Conservation (phyloP, 768 basidiomycete genomes). For the Suillus americanus region DNA sequence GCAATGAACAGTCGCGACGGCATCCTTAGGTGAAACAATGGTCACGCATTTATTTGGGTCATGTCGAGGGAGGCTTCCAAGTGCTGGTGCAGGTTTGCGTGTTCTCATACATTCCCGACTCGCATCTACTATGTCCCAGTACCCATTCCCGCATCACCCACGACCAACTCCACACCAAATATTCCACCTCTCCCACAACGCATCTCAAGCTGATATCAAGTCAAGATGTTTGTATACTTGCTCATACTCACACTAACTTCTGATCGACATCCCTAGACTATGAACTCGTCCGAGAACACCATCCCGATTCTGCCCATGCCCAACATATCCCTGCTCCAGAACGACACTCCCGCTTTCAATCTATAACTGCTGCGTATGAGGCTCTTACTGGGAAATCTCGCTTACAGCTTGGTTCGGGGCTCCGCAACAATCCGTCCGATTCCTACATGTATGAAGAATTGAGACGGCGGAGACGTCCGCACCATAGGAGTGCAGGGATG, state of each 20-base stretch:
- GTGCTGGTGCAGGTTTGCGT: neutral
- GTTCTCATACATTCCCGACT: neutral
- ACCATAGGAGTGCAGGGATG: conserved; percentile 14
- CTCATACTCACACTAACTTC: neutral
- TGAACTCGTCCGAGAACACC: conserved; percentile 69
- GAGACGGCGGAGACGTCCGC: conserved; percentile 44
- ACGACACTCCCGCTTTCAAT: conserved; percentile 62
- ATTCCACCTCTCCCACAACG: conserved; percentile 59
- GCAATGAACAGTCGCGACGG: neutral
- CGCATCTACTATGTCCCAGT: conserved; percentile 20
- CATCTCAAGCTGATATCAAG: conserved; percentile 64
- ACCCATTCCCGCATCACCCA: conserved; percentile 52
- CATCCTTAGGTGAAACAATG: neutral
- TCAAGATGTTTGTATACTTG: conserved; percentile 52
- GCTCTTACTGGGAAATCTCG: conserved; percentile 41
- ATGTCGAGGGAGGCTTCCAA: neutral
- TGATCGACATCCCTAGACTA: conserved; percentile 47
- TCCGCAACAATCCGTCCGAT: conserved; percentile 3
- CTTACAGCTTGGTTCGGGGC: conserved; percentile 9
- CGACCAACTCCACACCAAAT: conserved; percentile 70
- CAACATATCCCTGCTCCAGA: conserved; percentile 39
- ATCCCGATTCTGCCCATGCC: conserved; percentile 61
- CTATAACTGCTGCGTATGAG: conserved; percentile 66
- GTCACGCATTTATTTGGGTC: too few species aligned
- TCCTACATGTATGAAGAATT: conserved; percentile 54